Base-by-base conservation (phyloP, 164 flowering plant genomes). In the Brasenia schreberi region DNA sequence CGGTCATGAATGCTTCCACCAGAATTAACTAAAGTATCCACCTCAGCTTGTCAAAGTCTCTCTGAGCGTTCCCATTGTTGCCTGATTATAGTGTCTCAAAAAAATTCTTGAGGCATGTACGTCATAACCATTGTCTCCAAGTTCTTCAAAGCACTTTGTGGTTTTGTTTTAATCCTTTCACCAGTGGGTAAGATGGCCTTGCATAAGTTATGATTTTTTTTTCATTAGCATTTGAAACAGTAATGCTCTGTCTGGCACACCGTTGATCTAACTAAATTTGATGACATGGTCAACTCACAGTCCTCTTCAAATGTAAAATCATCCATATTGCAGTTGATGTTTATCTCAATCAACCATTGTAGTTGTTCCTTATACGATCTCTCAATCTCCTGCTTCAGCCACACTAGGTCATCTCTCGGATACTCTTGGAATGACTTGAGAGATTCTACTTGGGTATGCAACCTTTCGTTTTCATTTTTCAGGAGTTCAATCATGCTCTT, bases 81-180 rank as follows among this genome's bases (percentile, higher is more conserved):
- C 74, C 88, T 86, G 42, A 94, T 94, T 56, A 94, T 72, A 5
- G 85, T 78, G 69, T 97, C 98, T 19, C 98, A 83, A 75, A 94
- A 94, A 77, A n/a, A n/a, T n/a, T 94, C 98, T 87, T 89, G 98
- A 68, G 98, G 98, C 96, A 94, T 80, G 78, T 94, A 94, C 63
- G 96, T 91, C 97, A 94, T 89, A 77, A 94, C 98, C 90, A 86
- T 77, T 78, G 70, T 56, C 73, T 76, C 85, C 85, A 93, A 71
- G 7, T 65, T 23, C 73, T 76, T 83, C 75, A 90, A 74, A 19
- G 81, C 71, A 44, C 67, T 71, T 42, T 72, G 71, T 72, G 87
- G 69, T 74, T 82, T 85, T 62, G 68, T 82, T 67, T 77, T 78
- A 39, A 93, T 79, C 19, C 77, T 72, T 64, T 68, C 79, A 42